A percentile compares a stretch with the other conserved stretches of the same genome.
Evolutionary conservation across 768 basidiomycete genomes (phyloP).

Genomic region (Tulasnella sp.): DNA sequence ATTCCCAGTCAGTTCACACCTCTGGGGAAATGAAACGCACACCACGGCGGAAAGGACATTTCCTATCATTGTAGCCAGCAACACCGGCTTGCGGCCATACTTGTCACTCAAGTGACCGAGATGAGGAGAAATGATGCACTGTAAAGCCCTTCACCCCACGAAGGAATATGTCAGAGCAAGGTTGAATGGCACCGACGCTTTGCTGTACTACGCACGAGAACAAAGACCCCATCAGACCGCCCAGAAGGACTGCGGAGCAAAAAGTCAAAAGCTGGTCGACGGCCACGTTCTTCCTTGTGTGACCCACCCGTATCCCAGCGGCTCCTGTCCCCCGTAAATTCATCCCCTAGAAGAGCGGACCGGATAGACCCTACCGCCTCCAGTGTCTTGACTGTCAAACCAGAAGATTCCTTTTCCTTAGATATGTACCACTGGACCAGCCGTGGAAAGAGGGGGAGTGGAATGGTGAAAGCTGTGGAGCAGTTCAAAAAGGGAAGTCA

Average conservation of each 20-base stretch:
- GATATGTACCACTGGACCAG: constrained; percentile 89
- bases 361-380: constrained; percentile 50
- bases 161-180: background rate
- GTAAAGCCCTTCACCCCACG: constrained; percentile 55
- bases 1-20: constrained; percentile 9
- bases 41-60: constrained; percentile 87
- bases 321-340: constrained; percentile 31
- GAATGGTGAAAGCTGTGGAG: constrained; percentile 78
- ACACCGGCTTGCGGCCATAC: constrained; percentile 79
- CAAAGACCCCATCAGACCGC: constrained; percentile 90
- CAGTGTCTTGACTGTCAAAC: constrained; percentile 71
- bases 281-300: background rate
- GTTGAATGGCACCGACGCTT: background rate
- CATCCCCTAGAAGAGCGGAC: constrained; percentile 41
- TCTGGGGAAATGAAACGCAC: constrained; percentile 44
- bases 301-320: constrained; percentile 69
- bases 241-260: constrained; percentile 61
- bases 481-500: constrained; percentile 16
- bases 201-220: constrained; percentile 66
- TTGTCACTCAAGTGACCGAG: constrained; percentile 84
- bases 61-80: constrained; percentile 85
- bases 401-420: constrained; percentile 67
- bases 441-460: constrained; percentile 96
- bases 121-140: constrained; percentile 76
- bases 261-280: background rate